Conservation (phyloP, 345 rosid species). For the Citrus sp. region DNA sequence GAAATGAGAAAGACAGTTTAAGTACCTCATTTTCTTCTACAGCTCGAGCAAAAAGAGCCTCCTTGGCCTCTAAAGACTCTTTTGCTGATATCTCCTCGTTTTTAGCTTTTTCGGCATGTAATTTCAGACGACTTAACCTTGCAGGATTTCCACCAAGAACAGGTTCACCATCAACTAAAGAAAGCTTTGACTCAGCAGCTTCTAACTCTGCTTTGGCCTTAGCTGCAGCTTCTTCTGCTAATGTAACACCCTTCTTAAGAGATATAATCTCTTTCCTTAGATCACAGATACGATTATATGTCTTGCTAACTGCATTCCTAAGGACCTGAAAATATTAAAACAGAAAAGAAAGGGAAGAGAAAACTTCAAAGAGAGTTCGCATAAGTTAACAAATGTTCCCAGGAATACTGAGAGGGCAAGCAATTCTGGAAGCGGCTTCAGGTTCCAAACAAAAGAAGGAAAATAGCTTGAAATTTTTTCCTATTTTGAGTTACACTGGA, state of each 20-base stretch:
- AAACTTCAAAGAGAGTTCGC: not conserved
- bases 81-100: constrained; percentile 60
- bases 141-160: constrained; percentile 87
- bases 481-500: not conserved
- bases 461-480: not conserved
- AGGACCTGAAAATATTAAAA: constrained; percentile 51
- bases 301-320: constrained; percentile 91
- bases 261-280: constrained; percentile 81
- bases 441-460: not conserved
- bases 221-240: constrained; percentile 74
- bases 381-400: not conserved
- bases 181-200: constrained; percentile 76
- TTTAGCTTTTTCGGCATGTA: constrained; percentile 59
- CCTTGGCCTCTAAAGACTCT: constrained; percentile 80
- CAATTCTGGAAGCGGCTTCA: not conserved
- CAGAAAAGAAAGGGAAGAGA: constrained; percentile 3
- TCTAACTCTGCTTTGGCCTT: constrained; percentile 72
- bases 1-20: not conserved
- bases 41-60: constrained; percentile 86
- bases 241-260: constrained; percentile 51
- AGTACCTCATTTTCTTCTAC: constrained; percentile 83
- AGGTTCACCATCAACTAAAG: constrained; percentile 85
- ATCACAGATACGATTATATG: constrained; percentile 81
- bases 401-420: not conserved
- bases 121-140: constrained; percentile 69